Evolutionary conservation across 2,329 filamentous ascomycete genomes (phyloP).

Genomic region (Stemphylium vesicarium): DNA sequence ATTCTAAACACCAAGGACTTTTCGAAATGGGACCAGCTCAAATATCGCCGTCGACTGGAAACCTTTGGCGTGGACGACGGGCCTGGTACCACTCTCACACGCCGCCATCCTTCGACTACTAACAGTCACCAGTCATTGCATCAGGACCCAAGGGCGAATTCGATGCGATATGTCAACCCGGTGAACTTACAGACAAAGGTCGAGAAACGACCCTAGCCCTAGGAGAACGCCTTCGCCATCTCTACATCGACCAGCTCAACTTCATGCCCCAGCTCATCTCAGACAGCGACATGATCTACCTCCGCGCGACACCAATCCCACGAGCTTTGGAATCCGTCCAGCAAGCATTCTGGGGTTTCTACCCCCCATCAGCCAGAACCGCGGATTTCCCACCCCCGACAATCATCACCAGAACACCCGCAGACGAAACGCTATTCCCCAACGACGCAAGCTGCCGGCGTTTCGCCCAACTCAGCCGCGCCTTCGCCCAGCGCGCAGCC

Average conservation of each 20-base stretch:
- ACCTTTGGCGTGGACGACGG: slow-evolving; percentile 71
- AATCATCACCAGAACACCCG: slow-evolving; percentile 53
- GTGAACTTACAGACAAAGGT: slow-evolving; percentile 59
- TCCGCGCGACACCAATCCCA: slow-evolving; percentile 58
- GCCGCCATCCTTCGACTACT: background rate
- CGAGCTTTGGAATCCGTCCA: slow-evolving; percentile 59
- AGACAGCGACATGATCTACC: slow-evolving; percentile 52
- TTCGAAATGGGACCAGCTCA: slow-evolving; percentile 63
- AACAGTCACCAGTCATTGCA: slow-evolving; percentile 59
- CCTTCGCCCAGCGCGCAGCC: slow-evolving; percentile 57
- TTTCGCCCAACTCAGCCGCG: slow-evolving; percentile 55
- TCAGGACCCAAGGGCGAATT: slow-evolving; percentile 70
- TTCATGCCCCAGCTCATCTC: slow-evolving; percentile 56
- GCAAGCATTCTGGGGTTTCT: slow-evolving; percentile 58
- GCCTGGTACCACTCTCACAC: slow-evolving; percentile 51
- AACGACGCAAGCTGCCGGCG: slow-evolving; percentile 58
- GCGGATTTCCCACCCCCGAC: slow-evolving; percentile 52
- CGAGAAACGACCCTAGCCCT: slow-evolving; percentile 57
- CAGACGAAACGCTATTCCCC: slow-evolving; percentile 58
- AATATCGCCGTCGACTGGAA: slow-evolving; percentile 77
- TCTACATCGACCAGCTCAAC: slow-evolving; percentile 58
- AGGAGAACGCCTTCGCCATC: slow-evolving; percentile 55
- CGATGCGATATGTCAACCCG: slow-evolving; percentile 72
- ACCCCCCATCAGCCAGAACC: slow-evolving; percentile 52
- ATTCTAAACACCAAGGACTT: slow-evolving; percentile 62